Evolutionary conservation across 2,329 filamentous ascomycete species (phyloP), one percentile per base, ranked within the genome.

Genomic region (Aspergillus glaucus): DNA sequence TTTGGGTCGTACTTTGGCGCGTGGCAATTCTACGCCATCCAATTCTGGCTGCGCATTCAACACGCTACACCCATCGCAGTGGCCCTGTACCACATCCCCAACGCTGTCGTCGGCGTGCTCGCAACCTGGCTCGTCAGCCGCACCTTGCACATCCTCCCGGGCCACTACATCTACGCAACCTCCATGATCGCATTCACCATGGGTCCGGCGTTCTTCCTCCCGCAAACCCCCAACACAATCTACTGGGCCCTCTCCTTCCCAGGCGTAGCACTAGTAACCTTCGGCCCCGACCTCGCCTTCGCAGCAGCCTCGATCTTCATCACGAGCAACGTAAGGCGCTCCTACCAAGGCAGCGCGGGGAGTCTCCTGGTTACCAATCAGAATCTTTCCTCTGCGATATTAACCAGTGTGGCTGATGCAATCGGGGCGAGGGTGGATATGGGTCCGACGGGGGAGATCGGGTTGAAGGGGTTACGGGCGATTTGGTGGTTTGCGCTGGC

Each of bases 301-400:
- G 73, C 73, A 0, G 73, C 74, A 0, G 73, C 73, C 1, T 70
- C 69, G n/a, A 75, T 76, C 41, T 75, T 75, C 58, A 75, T 76
- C 50, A 76, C 73, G 0, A 70, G 65, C 9, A 74, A 67, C 44
- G 73, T 76, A 4, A 67, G 71, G 1, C 55, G 72, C n/a, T 72
- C 67, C 1, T 75, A 75, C 46, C 74, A 76, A 50, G 73, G 72
- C 3, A 68, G 67, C 9, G 74, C 73, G 0, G 73, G 72, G 1
- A 74, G 72, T 47, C 50, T 76, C 50, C 57, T 76, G 4, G 72
- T 75, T 1, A 76, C 72, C 21, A 70, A 74, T 37, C 72, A 76
- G 56, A 75, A 75, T 48, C 57, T 75, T 15, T 71, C 70, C 0
- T 64, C 67, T 12, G 73, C 74, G 2, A 71, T 76, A 26, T 69